Evolutionary conservation across 23 red algal species (phyloP).

Genomic region (Agarophyton chilense): DNA sequence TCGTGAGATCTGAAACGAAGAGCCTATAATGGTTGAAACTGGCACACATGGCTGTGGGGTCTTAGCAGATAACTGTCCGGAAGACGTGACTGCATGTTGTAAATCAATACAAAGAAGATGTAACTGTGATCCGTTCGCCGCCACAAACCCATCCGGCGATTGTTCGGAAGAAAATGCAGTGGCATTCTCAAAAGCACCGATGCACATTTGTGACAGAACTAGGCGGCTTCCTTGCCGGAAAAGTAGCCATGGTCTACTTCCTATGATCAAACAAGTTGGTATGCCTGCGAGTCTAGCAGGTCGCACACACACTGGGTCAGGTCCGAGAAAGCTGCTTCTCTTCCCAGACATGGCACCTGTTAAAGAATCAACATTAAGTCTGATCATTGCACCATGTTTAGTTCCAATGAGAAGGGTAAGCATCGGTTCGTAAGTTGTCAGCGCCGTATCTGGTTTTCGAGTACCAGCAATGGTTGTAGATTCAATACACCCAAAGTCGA

Average conservation of each 20-base stretch:
- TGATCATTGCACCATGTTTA: conserved; percentile 50
- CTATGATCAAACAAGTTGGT: conserved; percentile 20
- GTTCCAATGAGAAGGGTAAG: conserved; percentile 73
- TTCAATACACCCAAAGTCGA: conserved; percentile 45
- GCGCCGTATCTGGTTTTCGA: neutral
- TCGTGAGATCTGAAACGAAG: conserved; percentile 38
- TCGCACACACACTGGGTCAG: conserved; percentile 47
- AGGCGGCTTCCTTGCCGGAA: conserved; percentile 43
- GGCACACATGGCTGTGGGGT: conserved; percentile 20
- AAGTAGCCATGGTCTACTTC: conserved; percentile 62
- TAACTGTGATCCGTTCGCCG: conserved; percentile 26
- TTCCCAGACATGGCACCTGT: conserved; percentile 76
- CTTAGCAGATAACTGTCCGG: neutral
- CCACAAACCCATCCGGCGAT: conserved; percentile 71
- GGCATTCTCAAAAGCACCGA: conserved; percentile 25
- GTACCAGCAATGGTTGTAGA: neutral
- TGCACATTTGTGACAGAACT: conserved; percentile 36
- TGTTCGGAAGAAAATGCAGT: conserved; percentile 61
- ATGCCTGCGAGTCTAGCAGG: conserved; percentile 38
- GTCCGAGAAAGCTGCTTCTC: conserved; percentile 71
- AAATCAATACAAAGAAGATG: conserved; percentile 59
- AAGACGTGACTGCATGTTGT: neutral
- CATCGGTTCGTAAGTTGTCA: conserved; percentile 16
- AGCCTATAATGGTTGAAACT: conserved; percentile 29
- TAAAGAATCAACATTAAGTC: conserved; percentile 43